Percentiles rank a stretch among this genome's conserved stretches.
Conservation (phyloP, 345 rosid genomes). For the Rhodamnia argentea region DNA sequence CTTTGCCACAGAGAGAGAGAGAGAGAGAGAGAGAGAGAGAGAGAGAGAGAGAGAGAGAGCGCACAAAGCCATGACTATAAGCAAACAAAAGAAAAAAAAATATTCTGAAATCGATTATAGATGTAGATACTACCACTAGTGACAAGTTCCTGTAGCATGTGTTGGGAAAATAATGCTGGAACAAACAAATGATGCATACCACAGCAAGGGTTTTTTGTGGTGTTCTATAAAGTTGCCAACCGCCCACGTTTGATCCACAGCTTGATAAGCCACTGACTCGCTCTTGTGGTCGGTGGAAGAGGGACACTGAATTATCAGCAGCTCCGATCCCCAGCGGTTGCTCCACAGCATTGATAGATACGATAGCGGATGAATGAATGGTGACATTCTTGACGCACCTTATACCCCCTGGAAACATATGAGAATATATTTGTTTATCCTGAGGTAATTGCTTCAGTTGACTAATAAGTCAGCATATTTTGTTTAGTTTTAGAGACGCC, state of each 20-base stretch:
- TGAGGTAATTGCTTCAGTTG: not conserved
- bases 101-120: not conserved
- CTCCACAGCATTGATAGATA: constrained; percentile 90
- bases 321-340: constrained; percentile 96
- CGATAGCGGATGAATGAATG: constrained; percentile 61
- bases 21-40: too few species aligned
- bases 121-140: not conserved
- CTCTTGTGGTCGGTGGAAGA: constrained; percentile 91
- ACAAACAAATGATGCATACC: constrained; percentile 39
- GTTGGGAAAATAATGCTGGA: not conserved
- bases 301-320: constrained; percentile 98
- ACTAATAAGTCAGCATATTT: not conserved
- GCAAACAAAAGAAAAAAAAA: not conserved
- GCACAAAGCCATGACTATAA: not conserved
- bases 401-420: constrained; percentile 51
- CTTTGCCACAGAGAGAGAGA: not conserved
- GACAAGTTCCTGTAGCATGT: not conserved
- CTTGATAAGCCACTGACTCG: constrained; percentile 44
- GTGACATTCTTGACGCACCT: constrained; percentile 90
- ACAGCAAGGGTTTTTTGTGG: constrained; percentile 83
- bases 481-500: not conserved
- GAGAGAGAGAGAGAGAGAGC: too few species aligned
- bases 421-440: not conserved
- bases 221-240: constrained; percentile 97
- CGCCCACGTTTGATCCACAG: constrained; percentile 67